Evolutionary conservation across 495 filamentous ascomycete species (phyloP).

Genomic region (Hypoxylon fragiforme): DNA sequence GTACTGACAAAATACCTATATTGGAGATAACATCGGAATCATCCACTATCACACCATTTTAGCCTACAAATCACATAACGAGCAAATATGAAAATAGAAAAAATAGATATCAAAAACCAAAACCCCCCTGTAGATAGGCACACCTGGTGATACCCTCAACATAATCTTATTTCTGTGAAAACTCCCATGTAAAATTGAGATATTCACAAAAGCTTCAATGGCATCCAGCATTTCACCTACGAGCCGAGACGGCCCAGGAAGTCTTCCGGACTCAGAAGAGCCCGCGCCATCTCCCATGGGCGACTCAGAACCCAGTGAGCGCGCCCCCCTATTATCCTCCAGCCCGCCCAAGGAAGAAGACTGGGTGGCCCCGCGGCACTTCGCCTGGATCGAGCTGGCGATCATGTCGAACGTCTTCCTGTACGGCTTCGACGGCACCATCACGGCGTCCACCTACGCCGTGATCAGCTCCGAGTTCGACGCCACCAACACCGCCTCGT

Average conservation of each 20-base stretch:
- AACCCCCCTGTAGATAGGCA: not conserved
- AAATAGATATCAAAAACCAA: constrained; percentile 13
- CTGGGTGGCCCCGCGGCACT: constrained; percentile 44
- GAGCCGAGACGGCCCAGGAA: too few species aligned
- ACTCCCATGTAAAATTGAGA: not conserved
- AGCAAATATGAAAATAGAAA: constrained; percentile 17
- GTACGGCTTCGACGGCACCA: constrained; percentile 67
- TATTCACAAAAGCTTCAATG: too few species aligned
- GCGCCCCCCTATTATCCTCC: constrained; percentile 46
- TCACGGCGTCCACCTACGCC: constrained; percentile 67
- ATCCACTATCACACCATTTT: constrained; percentile 33
- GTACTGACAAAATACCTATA: too few species aligned
- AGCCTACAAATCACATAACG: constrained; percentile 24
- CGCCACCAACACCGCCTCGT: constrained; percentile 57
- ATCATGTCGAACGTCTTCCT: constrained; percentile 71
- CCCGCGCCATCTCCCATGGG: constrained; percentile 7
- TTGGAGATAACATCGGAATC: constrained; percentile 7
- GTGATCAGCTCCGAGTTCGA: constrained; percentile 62
- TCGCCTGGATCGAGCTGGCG: constrained; percentile 53
- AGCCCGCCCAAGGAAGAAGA: constrained; percentile 30
- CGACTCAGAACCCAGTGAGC: constrained; percentile 32
- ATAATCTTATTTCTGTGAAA: not conserved
- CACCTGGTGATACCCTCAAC: not conserved
- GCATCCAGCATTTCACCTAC: too few species aligned
- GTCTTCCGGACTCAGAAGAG: not conserved